Conservation (phyloP, 1,284 basidiomycete genomes). For the Xerocomus minutiporus region DNA sequence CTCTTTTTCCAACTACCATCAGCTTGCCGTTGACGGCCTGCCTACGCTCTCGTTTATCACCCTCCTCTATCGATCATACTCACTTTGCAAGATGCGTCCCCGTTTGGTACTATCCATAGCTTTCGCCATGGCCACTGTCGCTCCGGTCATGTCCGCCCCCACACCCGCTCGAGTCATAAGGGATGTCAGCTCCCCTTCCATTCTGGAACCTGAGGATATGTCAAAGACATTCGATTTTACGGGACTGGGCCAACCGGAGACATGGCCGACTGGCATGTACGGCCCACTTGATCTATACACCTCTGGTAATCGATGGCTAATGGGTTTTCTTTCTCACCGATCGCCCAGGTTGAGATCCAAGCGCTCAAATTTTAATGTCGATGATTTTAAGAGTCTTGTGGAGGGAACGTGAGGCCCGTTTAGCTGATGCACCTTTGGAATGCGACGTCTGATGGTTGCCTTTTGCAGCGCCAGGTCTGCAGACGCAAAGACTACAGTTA, state of each 20-base stretch:
- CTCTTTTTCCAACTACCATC: conserved; percentile 6
- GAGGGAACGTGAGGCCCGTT: background rate
- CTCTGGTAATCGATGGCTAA: background rate
- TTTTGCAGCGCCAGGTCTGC: background rate
- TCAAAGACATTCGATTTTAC: background rate
- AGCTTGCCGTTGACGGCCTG: conserved; percentile 11
- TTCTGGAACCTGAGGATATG: background rate
- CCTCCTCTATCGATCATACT: background rate
- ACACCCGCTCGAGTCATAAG: background rate
- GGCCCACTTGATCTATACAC: background rate
- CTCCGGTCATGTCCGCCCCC: conserved; percentile 12
- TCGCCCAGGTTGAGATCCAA: background rate
- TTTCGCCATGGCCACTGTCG: conserved; percentile 2
- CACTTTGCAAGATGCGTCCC: conserved; percentile 10
- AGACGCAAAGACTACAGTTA: background rate
- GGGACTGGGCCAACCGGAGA: too few relatives aligned
- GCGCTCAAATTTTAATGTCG: background rate
- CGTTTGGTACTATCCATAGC: background rate
- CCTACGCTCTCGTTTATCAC: conserved; percentile 5
- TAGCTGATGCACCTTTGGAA: background rate
- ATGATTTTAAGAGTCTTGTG: background rate
- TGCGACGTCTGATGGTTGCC: background rate
- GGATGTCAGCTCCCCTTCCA: background rate
- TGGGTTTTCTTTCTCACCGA: background rate
- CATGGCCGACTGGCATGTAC: too few relatives aligned